phyloP scores from a whole-genome alignment of 441 rosid genomes.

The Rhodomyrtus psidioides region DNA sequence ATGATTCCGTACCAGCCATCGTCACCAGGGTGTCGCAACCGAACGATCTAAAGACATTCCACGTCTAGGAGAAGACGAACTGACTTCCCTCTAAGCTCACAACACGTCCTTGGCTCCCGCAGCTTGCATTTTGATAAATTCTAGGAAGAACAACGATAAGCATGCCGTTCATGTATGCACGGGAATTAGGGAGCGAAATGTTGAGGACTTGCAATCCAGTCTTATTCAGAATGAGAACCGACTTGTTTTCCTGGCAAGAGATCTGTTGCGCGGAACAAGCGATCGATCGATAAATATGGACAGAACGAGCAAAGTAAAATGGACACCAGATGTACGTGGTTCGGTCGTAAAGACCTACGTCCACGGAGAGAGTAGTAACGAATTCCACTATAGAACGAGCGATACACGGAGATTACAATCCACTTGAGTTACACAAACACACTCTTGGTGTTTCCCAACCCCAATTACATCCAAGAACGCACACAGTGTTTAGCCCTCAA shows the following conservation, averaged over 20 bases:
- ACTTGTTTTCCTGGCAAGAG: not conserved
- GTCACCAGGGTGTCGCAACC: not conserved
- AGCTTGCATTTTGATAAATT: not conserved
- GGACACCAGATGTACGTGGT: too few relatives aligned
- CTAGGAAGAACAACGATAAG: not conserved
- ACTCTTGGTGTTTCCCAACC: too few relatives aligned
- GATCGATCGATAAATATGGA: too few relatives aligned
- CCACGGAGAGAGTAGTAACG: too few relatives aligned
- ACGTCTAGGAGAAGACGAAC: not conserved
- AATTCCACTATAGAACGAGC: too few relatives aligned
- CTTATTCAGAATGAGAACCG: not conserved
- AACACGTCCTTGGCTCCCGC: not conserved
- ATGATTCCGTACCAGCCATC: accelerated
- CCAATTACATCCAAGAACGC: too few relatives aligned
- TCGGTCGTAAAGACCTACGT: too few relatives aligned
- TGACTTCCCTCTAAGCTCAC: not conserved
- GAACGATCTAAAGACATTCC: not conserved
- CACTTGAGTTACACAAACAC: too few relatives aligned
- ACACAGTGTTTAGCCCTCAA: too few relatives aligned
- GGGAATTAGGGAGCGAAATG: not conserved
- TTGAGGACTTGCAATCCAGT: not conserved
- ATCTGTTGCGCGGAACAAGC: too few relatives aligned
- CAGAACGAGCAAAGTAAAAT: too few relatives aligned
- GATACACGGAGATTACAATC: too few relatives aligned
- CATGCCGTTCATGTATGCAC: not conserved